A percentile compares a stretch with the other conserved stretches of the same genome.
These are phyloP conservation scores for Trypanosoma mega DNA, from an alignment of 208 protist species.

Conservation along the genomic window DNA sequence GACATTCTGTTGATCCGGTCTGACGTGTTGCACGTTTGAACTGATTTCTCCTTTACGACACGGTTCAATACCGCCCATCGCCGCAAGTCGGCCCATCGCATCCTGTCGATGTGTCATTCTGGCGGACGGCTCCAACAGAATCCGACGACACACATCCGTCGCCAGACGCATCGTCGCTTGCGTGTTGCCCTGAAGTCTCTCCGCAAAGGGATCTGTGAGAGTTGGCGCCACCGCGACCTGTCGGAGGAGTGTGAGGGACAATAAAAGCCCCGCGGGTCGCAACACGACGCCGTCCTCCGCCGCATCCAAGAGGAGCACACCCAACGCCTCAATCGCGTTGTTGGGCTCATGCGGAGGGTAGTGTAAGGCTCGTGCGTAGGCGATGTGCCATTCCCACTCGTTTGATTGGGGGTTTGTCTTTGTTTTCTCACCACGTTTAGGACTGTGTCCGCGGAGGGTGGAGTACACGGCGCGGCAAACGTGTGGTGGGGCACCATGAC, in stretches of 20 bases:
- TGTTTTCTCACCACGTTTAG: no score
- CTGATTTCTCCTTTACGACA: no score
- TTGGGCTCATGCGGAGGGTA: background rate
- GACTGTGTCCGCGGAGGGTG: no score
- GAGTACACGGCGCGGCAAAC: constrained; percentile 18
- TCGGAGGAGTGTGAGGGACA: constrained; percentile 20
- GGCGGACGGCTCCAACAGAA: background rate
- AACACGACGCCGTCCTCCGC: constrained; percentile 14
- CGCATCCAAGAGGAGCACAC: constrained; percentile 25
- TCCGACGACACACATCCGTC: background rate
- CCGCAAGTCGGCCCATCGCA: background rate
- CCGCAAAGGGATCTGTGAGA: background rate
- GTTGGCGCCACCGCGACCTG: constrained; percentile 7
- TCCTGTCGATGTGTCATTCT: background rate
- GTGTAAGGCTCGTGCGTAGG: no score
- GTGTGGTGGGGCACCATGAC: constrained; percentile 16
- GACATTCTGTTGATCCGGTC: no score
- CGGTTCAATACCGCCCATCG: background rate
- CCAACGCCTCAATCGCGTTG: constrained; percentile 21
- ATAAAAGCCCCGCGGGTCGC: constrained; percentile 3
- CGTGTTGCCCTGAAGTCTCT: background rate
- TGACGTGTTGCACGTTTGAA: no score
- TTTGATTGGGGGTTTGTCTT: no score
- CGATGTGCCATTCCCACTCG: no score
- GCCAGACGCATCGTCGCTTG: background rate